phyloP scores from a whole-genome alignment of 176 grass and related monocot genomes.

The Hsuehochloa calcarea region DNA sequence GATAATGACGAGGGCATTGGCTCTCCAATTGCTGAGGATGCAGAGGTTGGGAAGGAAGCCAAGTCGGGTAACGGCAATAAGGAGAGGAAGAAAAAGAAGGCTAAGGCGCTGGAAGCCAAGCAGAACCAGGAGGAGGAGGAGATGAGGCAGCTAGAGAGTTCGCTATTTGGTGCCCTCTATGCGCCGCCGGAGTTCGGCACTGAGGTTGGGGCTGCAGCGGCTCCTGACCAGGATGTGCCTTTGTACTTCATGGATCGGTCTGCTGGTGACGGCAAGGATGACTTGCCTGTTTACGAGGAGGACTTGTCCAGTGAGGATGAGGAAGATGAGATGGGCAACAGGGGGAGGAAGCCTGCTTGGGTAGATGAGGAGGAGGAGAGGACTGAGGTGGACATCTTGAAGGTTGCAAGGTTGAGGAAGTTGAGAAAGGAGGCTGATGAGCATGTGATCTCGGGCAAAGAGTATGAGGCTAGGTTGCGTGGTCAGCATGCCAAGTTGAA shows the following conservation, averaged over 20 bases:
- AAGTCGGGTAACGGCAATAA: slow-evolving; percentile 25
- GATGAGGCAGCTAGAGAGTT: slow-evolving; percentile 63
- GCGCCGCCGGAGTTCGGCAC: slow-evolving; percentile 48
- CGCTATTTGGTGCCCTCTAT: slow-evolving; percentile 57
- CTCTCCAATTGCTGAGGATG: background rate
- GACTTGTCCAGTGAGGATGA: slow-evolving; percentile 8
- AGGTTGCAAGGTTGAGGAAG: slow-evolving; percentile 64
- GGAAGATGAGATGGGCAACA: background rate
- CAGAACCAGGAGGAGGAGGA: slow-evolving; percentile 37
- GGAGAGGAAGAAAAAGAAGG: slow-evolving; percentile 47
- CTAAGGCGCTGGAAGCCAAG: slow-evolving; percentile 16
- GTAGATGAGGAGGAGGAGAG: slow-evolving; percentile 67
- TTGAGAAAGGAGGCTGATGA: slow-evolving; percentile 63
- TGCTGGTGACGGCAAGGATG: slow-evolving; percentile 19
- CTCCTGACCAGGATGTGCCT: background rate
- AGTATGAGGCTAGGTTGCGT: slow-evolving; percentile 59
- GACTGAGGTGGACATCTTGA: slow-evolving; percentile 57
- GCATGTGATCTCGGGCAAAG: slow-evolving; percentile 52
- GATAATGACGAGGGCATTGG: slow-evolving; percentile 6
- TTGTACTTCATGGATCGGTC: slow-evolving; percentile 67
- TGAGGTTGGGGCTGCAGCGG: slow-evolving; percentile 16
- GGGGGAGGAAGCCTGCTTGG: slow-evolving; percentile 62
- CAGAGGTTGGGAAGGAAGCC: slow-evolving; percentile 25
- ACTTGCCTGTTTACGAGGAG: slow-evolving; percentile 57
- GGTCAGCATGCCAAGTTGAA: slow-evolving; percentile 73